Percentiles rank a stretch among this genome's conserved stretches.
Evolutionary conservation across 2,329 filamentous ascomycete species (phyloP).

Genomic region (Cordyceps farinosa): DNA sequence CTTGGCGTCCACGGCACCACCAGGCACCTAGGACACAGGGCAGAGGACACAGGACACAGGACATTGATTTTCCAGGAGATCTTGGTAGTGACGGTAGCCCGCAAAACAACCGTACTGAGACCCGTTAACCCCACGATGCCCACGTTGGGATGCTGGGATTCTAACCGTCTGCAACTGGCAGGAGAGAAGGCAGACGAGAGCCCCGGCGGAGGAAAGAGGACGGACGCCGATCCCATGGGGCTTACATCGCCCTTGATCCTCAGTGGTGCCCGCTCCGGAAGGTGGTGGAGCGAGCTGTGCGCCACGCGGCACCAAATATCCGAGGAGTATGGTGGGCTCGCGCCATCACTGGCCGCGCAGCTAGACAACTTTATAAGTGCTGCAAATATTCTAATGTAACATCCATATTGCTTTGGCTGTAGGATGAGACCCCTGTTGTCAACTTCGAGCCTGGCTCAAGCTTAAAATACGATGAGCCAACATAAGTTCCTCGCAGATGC

Average conservation of each 20-base stretch:
- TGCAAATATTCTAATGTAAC: not conserved
- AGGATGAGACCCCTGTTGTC: not conserved
- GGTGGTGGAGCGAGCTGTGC: not conserved
- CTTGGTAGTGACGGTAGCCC: not conserved
- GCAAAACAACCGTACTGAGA: not conserved
- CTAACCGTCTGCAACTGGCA: not conserved
- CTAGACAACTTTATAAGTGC: not conserved
- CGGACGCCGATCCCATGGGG: not conserved
- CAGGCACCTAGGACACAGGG: not conserved
- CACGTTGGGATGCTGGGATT: not conserved
- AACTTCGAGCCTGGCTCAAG: not conserved
- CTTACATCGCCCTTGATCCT: not conserved
- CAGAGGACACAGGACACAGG: no score
- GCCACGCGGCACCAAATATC: slow-evolving; percentile 15
- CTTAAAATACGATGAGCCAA: not conserved
- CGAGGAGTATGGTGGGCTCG: slow-evolving; percentile 1
- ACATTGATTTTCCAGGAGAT: not conserved
- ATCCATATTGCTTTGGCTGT: not conserved
- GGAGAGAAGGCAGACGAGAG: not conserved
- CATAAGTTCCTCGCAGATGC: slow-evolving; percentile 8
- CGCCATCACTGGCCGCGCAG: not conserved
- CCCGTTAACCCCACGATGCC: not conserved
- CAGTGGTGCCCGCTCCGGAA: slow-evolving; percentile 12
- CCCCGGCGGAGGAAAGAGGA: not conserved
- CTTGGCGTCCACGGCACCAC: not conserved